Percentiles rank a stretch among this genome's conserved stretches.
phyloP scores from a whole-genome alignment of 2,329 filamentous ascomycete species.

The Dothideomycetes sp. region DNA sequence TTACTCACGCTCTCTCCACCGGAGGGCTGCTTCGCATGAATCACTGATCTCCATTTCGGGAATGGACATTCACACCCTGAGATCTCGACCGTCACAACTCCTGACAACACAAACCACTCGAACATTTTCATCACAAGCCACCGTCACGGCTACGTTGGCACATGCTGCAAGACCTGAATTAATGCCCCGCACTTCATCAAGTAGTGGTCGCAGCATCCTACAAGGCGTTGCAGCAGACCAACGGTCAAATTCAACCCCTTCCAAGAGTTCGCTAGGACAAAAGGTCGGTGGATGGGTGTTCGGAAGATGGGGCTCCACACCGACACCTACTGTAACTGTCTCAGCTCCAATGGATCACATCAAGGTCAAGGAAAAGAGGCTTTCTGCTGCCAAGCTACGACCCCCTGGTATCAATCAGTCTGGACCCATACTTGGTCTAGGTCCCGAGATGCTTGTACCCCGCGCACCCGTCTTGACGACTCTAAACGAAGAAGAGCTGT shows the following conservation, averaged over 20 bases:
- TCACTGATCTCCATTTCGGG: conserved; percentile 80
- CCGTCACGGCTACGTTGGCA: conserved; percentile 29
- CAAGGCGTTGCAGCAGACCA: conserved; percentile 26
- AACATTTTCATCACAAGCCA: conserved; percentile 39
- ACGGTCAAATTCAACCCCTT: conserved; percentile 28
- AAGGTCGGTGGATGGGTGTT: conserved; percentile 58
- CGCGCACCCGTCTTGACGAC: conserved; percentile 49
- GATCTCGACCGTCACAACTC: conserved; percentile 66
- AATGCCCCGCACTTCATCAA: conserved; percentile 31
- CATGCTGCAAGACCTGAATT: conserved; percentile 26
- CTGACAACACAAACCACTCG: conserved; percentile 45
- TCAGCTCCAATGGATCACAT: conserved; percentile 13
- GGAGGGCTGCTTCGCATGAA: conserved; percentile 68
- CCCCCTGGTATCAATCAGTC: conserved; percentile 69
- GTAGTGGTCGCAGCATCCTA: conserved; percentile 23
- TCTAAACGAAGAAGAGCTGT: conserved; percentile 52
- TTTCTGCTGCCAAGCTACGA: conserved; percentile 30
- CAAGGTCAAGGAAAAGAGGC: conserved; percentile 5
- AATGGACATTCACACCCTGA: conserved; percentile 74
- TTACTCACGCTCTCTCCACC: conserved; percentile 41
- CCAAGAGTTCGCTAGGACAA: conserved; percentile 34
- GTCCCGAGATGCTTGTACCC: conserved; percentile 46
- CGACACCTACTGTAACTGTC: conserved; percentile 19
- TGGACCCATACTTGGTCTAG: conserved; percentile 64
- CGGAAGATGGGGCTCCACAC: conserved; percentile 49